Percentiles rank a stretch among this genome's conserved stretches.
Conservation (phyloP, 2,329 filamentous ascomycete genomes). For the Diaporthe australafricana region DNA sequence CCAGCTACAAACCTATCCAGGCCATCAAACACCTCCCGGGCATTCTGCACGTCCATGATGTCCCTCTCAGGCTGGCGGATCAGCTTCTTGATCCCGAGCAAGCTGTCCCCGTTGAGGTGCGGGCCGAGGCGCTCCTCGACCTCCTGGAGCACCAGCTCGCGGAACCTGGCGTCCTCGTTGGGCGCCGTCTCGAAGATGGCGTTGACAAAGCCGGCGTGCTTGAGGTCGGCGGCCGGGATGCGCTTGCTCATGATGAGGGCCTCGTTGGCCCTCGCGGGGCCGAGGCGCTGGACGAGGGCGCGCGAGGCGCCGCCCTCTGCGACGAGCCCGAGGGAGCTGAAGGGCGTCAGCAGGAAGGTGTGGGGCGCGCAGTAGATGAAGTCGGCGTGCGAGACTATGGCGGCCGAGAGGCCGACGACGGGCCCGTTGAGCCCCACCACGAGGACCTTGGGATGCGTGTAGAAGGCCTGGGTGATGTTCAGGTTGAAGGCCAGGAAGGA, state of each 20-base stretch:
- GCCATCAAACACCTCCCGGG: slow-evolving; percentile 87
- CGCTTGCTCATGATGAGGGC: slow-evolving; percentile 90
- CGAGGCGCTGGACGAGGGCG: slow-evolving; percentile 83
- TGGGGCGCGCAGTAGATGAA: slow-evolving; percentile 90
- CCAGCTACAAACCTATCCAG: slow-evolving; percentile 84
- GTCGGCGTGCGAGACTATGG: slow-evolving; percentile 84
- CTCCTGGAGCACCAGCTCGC: slow-evolving; percentile 78
- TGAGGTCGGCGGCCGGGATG: slow-evolving; percentile 78
- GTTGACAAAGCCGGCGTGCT: slow-evolving; percentile 85
- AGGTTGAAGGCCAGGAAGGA: slow-evolving; percentile 88
- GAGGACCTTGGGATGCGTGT: slow-evolving; percentile 93
- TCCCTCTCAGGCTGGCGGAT: slow-evolving; percentile 81
- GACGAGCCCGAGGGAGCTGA: slow-evolving; percentile 89
- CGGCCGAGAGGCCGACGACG: slow-evolving; percentile 87
- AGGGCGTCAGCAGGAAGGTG: slow-evolving; percentile 90
- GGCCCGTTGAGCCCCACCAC: slow-evolving; percentile 93
- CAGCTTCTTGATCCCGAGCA: slow-evolving; percentile 87
- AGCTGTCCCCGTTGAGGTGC: slow-evolving; percentile 82
- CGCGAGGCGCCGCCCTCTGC: slow-evolving; percentile 86
- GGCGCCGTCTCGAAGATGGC: slow-evolving; percentile 73
- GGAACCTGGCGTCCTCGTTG: slow-evolving; percentile 77
- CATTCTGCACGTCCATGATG: slow-evolving; percentile 79
- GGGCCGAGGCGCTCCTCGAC: slow-evolving; percentile 83
- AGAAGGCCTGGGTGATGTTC: slow-evolving; percentile 89
- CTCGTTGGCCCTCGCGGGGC: slow-evolving; percentile 87